A percentile compares a stretch with the other conserved stretches of the same genome.
Evolutionary conservation across 306 rosid genomes (phyloP).

Genomic region (Mimosa bimucronata): DNA sequence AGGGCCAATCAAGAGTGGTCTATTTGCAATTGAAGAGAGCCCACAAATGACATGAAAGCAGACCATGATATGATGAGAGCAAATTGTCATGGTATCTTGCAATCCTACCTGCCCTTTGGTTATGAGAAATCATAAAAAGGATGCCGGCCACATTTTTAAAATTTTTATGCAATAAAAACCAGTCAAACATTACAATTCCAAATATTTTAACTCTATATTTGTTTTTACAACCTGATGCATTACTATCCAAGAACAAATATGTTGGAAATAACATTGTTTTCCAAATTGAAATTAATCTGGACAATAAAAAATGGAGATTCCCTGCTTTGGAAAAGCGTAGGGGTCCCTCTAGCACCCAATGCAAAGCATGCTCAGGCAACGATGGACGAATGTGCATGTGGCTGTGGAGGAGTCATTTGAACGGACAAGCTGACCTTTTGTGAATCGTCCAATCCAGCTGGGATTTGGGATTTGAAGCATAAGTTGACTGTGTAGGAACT

Average conservation of each 20-base stretch:
- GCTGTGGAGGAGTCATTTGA: no score
- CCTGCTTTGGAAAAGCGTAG: no score
- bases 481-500: not conserved
- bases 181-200: no score
- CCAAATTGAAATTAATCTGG: no score
- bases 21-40: not conserved
- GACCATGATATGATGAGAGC: not conserved
- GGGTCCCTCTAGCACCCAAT: not conserved
- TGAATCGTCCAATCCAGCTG: not conserved
- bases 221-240: no score
- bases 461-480: not conserved
- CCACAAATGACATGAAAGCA: not conserved
- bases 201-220: no score
- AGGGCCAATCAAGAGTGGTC: not conserved
- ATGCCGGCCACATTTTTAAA: not conserved
- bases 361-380: no score
- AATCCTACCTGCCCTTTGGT: not conserved
- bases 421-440: not conserved
- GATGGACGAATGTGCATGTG: no score
- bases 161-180: not conserved
- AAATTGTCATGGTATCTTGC: constrained; percentile 19
- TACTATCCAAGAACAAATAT: no score
- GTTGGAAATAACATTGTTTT: no score
- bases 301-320: no score
- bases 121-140: not conserved